Evolutionary conservation across 2,329 filamentous ascomycete genomes (phyloP), one percentile per base, ranked within the genome.

Genomic region (Ceratocystis cubensis): DNA sequence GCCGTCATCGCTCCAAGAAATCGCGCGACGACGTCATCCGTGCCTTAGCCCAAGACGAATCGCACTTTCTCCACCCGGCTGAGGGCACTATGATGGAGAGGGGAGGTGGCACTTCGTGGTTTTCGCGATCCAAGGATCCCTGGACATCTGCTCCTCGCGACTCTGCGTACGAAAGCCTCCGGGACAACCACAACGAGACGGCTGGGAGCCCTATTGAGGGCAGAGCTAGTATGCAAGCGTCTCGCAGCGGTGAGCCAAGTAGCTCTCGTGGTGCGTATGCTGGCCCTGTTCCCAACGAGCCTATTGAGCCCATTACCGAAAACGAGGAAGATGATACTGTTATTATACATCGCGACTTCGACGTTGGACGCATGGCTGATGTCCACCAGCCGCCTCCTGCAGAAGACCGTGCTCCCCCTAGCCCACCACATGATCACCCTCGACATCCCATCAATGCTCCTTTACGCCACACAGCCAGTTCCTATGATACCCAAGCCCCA

Each of bases 291-390:
- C 5, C 67, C 61, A 7, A 65, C 64, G 45, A 28, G 63, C 46
- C 6, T 33, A 65, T 45, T 77, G 0, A 78, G 5, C 25, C 78
- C 7, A 30, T 56, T 37, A 48, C 6, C 8, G 59, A 66, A 3
- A 75, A 73, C 1, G 84, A 81, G 7, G 82, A 83, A 48, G 82
- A 84, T 69, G 81, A 84, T 25, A 53, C 37, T 45, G 61, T 63
- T 13, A 48, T 48, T 25, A 48, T 48, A 15, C 63, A 65, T 68
- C 70, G 44, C 68, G 56, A 69, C 70, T 69, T 28, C 72, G 59
- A 65, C 50, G 63, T 64, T 8, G 33, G 59, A 25, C 28, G 17
- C 8, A 62, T 68, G 63, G 61, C 50, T 10, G 41, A 68, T 33
- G 22, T 68, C 22, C 66, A 68, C 41, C 63, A 30, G 3, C 66